These are phyloP conservation scores for Eustoma russellianum DNA, from an alignment of 257 asterid genomes.

Conservation along the genomic window DNA sequence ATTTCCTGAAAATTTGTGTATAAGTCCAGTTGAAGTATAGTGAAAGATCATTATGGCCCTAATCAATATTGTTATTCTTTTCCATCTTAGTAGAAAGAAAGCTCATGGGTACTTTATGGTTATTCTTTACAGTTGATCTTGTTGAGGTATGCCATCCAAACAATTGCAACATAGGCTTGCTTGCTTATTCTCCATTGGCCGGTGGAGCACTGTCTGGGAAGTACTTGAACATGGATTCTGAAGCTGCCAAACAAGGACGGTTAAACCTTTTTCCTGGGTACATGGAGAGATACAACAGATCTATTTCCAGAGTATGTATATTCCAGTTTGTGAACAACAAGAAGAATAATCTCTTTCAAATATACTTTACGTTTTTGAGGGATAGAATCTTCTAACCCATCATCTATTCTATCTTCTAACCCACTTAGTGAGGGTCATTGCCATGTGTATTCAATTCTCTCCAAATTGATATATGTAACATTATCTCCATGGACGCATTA, in stretches of 20 bases:
- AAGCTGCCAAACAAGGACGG: slow-evolving; percentile 75
- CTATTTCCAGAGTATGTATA: slow-evolving; percentile 49
- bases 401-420: too few species aligned
- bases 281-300: slow-evolving; percentile 87
- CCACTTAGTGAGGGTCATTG: too few species aligned
- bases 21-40: too few species aligned
- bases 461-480: too few species aligned
- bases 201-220: slow-evolving; percentile 83
- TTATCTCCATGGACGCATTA: too few species aligned
- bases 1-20: too few species aligned
- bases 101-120: slow-evolving; percentile 6
- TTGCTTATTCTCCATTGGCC: slow-evolving; percentile 84
- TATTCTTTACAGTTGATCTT: slow-evolving; percentile 64
- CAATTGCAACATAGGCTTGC: slow-evolving; percentile 77
- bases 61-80: neutral
- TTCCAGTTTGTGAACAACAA: neutral
- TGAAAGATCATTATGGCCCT: too few species aligned
- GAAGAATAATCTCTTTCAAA: neutral
- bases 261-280: slow-evolving; percentile 73
- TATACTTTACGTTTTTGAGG: too few species aligned
- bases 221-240: slow-evolving; percentile 59
- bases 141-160: slow-evolving; percentile 90
- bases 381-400: too few species aligned
- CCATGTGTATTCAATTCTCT: too few species aligned
- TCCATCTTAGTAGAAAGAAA: neutral